Base-by-base conservation (phyloP, 2,329 filamentous ascomycete genomes). In the Coniochaeta pulveracea region DNA sequence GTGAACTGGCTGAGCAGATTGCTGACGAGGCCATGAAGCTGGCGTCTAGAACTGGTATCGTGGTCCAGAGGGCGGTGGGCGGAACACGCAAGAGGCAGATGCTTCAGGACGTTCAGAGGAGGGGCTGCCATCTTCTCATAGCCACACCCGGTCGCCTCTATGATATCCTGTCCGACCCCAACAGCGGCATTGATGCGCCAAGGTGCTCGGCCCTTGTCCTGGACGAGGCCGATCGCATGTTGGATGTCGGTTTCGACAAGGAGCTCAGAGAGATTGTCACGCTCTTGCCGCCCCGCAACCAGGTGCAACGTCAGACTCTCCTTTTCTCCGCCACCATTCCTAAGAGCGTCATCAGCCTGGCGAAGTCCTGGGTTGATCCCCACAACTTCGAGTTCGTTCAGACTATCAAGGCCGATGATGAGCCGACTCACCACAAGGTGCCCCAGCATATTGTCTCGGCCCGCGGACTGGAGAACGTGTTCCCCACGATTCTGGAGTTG, bases 151-250 rank as follows among this genome's bases (percentile, higher is more conserved):
- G 91, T 19, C 80, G 91, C 42, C 63, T 96, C 27, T 70, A 80
- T 47, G 91, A 98, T 54, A 66, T 94, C 24, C 66, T 95, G 17
- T 67, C 67, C 3, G 85, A 93, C 48, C 57, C 63, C 0, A 49
- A 52, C 35, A 72, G 66, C 36, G 69, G 73, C 16, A 72, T 93
- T 24, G 61, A 64, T 15, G 82, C 83, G 56, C 86, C 51, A 56
- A 88, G 84, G 55, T 80, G 96, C 64, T 82, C 85, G 54, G 93
- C 91, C 45, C 69, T 98, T 28, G 86, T 96, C 43, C 79, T 98
- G 29, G 91, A 98, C 47, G 91, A 98, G 67, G 91, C 91, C 48
- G 91, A 98, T 60, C 84, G 91, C 47, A 95, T 98, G 84, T 72
- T 98, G 52, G 91, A 98, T 63, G 91, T 93, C 66, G 91, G 83